Conservation (phyloP, 352 stramenopile species). For the Elongisporangium prolatum region DNA sequence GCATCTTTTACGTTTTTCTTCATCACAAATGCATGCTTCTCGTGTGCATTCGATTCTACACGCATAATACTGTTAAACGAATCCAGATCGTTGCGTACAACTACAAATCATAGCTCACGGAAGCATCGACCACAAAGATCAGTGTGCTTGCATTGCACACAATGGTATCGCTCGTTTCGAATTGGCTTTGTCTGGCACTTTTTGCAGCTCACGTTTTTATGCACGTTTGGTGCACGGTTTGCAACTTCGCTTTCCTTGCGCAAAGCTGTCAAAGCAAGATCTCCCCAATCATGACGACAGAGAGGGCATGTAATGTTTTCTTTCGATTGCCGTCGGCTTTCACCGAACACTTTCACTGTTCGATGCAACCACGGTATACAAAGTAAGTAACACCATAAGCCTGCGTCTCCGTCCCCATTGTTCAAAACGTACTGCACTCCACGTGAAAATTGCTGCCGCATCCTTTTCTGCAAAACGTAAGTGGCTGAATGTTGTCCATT, state of each 20-base stretch:
- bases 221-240: constrained; percentile 70
- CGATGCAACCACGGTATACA: background rate
- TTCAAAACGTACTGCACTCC: constrained; percentile 42
- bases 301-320: constrained; percentile 83
- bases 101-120: constrained; percentile 24
- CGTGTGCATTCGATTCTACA: constrained; percentile 50
- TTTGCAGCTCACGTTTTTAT: constrained; percentile 56
- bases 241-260: constrained; percentile 72
- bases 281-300: constrained; percentile 79
- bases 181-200: constrained; percentile 78
- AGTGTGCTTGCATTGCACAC: constrained; percentile 71
- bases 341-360: constrained; percentile 80
- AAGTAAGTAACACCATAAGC: constrained; percentile 3
- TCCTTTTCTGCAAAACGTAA: constrained; percentile 76
- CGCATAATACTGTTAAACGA: background rate
- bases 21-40: constrained; percentile 68
- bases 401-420: background rate
- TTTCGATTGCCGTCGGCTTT: constrained; percentile 76
- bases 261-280: constrained; percentile 48
- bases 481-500: constrained; percentile 49
- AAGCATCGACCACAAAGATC: constrained; percentile 77
- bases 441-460: constrained; percentile 78
- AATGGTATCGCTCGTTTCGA: constrained; percentile 74
- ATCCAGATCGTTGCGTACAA: background rate
- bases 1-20: constrained; percentile 55